phyloP scores from a whole-genome alignment of 2,329 filamentous ascomycete genomes.

The Nectriaceae sp. region DNA sequence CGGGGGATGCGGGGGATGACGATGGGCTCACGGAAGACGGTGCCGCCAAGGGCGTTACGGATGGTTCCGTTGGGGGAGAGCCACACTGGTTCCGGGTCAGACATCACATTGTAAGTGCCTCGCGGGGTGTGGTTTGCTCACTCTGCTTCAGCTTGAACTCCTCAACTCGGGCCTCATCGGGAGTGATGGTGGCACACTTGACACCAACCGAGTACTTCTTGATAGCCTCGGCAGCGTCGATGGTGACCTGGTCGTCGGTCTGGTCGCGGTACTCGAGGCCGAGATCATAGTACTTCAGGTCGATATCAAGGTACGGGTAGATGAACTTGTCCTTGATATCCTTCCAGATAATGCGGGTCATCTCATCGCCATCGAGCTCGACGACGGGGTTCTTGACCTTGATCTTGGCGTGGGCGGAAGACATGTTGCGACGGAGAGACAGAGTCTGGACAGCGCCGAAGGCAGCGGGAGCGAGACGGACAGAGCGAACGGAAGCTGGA shows the following conservation, averaged over 20 bases:
- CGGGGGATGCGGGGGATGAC: constrained; percentile 92
- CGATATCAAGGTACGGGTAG: constrained; percentile 91
- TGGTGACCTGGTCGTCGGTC: constrained; percentile 94
- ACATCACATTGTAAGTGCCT: not conserved
- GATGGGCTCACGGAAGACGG: constrained; percentile 98
- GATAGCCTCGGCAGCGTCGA: constrained; percentile 94
- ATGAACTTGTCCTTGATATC: constrained; percentile 99
- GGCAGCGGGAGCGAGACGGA: constrained; percentile 63
- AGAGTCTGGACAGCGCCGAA: constrained; percentile 40
- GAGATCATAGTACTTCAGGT: constrained; percentile 97
- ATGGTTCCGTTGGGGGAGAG: constrained; percentile 94
- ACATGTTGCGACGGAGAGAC: constrained; percentile 64
- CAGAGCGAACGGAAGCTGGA: constrained; percentile 41
- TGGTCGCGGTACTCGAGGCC: constrained; percentile 93
- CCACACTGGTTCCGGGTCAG: constrained; percentile 70
- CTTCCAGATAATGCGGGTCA: constrained; percentile 99
- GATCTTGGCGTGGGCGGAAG: constrained; percentile 72
- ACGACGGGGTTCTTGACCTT: constrained; percentile 99
- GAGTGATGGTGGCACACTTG: constrained; percentile 99
- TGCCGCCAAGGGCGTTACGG: constrained; percentile 78
- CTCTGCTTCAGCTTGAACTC: constrained; percentile 99
- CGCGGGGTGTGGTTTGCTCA: constrained; percentile 45
- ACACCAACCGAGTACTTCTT: constrained; percentile 99
- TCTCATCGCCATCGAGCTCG: constrained; percentile 92
- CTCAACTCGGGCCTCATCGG: constrained; percentile 93